Percentiles rank a stretch among this genome's conserved stretches.
These are phyloP conservation scores for Bruguiera hainesii DNA, from an alignment of 441 rosid genomes.

Conservation along the genomic window DNA sequence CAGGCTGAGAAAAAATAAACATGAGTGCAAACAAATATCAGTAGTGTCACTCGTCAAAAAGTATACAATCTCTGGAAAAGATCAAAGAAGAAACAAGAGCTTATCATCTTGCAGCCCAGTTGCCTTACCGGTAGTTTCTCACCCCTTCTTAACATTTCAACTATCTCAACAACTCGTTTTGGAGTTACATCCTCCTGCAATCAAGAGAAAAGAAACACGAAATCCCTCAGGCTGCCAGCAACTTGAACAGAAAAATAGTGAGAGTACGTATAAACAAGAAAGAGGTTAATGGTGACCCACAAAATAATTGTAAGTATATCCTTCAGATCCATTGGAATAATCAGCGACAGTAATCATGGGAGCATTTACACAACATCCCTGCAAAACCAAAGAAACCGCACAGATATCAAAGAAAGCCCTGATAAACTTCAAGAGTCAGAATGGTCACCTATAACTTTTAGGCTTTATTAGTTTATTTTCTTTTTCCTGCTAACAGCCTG, in stretches of 20 bases:
- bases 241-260: neutral
- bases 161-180: conserved; percentile 84
- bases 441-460: neutral
- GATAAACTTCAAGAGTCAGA: neutral
- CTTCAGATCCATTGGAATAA: conserved; percentile 95
- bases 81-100: neutral
- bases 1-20: conserved; percentile 48
- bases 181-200: conserved; percentile 97
- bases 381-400: conserved; percentile 29
- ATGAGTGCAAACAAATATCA: neutral
- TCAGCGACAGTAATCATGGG: conserved; percentile 99
- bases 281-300: conserved; percentile 38
- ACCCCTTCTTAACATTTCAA: conserved; percentile 82
- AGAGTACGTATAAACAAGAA: conserved; percentile 7
- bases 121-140: conserved; percentile 82
- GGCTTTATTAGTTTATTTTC: neutral
- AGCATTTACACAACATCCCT: conserved; percentile 99
- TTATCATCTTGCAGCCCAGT: neutral
- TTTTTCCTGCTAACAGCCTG: neutral
- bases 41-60: conserved; percentile 4
- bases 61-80: neutral
- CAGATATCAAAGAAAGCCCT: conserved; percentile 4
- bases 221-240: neutral
- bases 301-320: conserved; percentile 89
- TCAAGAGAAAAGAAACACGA: conserved; percentile 22